phyloP scores from a whole-genome alignment of 768 basidiomycete species.

The Tulasnella sp. region DNA sequence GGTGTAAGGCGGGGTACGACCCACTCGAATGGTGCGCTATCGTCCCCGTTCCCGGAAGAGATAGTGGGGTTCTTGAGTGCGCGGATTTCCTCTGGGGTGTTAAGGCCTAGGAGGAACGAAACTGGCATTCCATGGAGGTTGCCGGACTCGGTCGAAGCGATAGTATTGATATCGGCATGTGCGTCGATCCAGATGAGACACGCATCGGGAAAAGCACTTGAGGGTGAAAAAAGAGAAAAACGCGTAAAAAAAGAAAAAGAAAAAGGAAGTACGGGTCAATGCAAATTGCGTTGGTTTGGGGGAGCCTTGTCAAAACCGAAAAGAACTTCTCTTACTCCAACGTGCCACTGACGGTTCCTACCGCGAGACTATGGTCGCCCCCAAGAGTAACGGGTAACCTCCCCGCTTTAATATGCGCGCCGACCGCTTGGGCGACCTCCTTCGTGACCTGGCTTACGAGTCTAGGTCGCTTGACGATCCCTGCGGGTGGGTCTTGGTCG shows the following conservation, averaged over 20 bases:
- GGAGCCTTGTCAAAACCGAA: background rate
- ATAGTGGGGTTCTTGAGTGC: slow-evolving; percentile 12
- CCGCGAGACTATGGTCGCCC: slow-evolving; percentile 93
- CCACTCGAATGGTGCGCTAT: slow-evolving; percentile 47
- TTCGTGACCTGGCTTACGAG: slow-evolving; percentile 79
- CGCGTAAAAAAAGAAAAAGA: background rate
- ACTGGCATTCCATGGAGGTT: slow-evolving; percentile 99
- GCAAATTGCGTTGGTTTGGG: background rate
- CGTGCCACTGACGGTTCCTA: slow-evolving; percentile 94
- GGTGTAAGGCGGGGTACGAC: slow-evolving; percentile 63
- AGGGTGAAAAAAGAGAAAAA: background rate
- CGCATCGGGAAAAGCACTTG: slow-evolving; percentile 44
- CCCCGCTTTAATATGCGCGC: slow-evolving; percentile 68
- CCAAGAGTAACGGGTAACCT: slow-evolving; percentile 86
- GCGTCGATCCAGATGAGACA: slow-evolving; percentile 97
- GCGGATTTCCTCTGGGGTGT: slow-evolving; percentile 30
- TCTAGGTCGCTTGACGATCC: slow-evolving; percentile 85
- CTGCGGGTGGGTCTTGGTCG: slow-evolving; percentile 71
- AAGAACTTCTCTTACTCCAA: slow-evolving; percentile 51
- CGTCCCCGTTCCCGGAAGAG: background rate
- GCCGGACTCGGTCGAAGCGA: slow-evolving; percentile 77
- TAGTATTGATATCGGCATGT: slow-evolving; percentile 94
- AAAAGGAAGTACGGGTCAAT: background rate
- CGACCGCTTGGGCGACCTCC: slow-evolving; percentile 74
- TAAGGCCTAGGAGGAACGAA: slow-evolving; percentile 76